Percentiles rank a stretch among this genome's conserved stretches.
Evolutionary conservation across 164 flowering plant genomes (phyloP).

Genomic region (Annona cherimola): DNA sequence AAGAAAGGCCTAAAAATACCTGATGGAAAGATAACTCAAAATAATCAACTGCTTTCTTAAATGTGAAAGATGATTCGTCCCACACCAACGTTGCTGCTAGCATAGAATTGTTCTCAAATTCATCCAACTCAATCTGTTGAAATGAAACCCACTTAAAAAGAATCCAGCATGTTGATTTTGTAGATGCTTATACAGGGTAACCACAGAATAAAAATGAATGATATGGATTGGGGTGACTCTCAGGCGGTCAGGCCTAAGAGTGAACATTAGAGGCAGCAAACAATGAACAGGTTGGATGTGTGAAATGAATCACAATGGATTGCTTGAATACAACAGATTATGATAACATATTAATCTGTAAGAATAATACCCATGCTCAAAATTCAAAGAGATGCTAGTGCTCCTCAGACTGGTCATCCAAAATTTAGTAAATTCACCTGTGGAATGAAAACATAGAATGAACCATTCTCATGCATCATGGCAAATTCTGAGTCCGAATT

Average conservation of each 20-base stretch:
- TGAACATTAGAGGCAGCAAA: too few relatives aligned
- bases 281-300: too few relatives aligned
- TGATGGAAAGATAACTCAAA: constrained; percentile 50
- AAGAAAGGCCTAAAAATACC: constrained; percentile 38
- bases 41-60: constrained; percentile 50
- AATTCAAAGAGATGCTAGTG: background rate
- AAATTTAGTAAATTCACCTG: constrained; percentile 42
- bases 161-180: background rate
- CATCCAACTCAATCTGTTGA: constrained; percentile 79
- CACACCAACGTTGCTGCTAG: constrained; percentile 83
- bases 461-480: constrained; percentile 42
- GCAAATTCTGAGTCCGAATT: constrained; percentile 29
- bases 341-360: too few relatives aligned
- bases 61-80: constrained; percentile 43
- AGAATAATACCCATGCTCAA: too few relatives aligned
- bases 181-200: background rate
- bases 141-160: constrained; percentile 1
- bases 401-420: background rate
- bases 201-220: too few relatives aligned
- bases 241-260: too few relatives aligned
- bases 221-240: too few relatives aligned
- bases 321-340: too few relatives aligned
- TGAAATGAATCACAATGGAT: too few relatives aligned
- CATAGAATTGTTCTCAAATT: constrained; percentile 41
- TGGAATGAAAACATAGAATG: constrained; percentile 69